These are phyloP conservation scores for Tricholoma terreum DNA, from an alignment of 768 basidiomycete genomes.

Conservation along the genomic window DNA sequence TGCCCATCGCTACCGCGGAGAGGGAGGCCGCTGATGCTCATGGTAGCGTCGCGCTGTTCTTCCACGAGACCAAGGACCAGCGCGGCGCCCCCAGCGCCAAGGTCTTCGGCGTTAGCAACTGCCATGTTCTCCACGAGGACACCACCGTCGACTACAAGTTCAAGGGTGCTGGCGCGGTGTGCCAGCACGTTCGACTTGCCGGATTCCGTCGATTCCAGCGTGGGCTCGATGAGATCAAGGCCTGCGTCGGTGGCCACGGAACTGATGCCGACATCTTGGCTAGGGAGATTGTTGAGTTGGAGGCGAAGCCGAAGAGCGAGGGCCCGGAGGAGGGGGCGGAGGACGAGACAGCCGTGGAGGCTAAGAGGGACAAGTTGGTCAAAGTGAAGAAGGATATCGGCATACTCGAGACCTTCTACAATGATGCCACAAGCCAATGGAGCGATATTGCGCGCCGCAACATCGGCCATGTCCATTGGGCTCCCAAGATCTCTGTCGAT, in stretches of 20 bases:
- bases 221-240: conserved; percentile 23
- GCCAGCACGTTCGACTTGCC: conserved; percentile 15
- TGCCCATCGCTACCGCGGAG: conserved; percentile 21
- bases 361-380: conserved; percentile 13
- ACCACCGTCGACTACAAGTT: conserved; percentile 26
- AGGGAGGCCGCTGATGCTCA: conserved; percentile 21
- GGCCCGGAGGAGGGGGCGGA: conserved; percentile 2
- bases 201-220: conserved; percentile 20
- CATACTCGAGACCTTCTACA: conserved; percentile 21
- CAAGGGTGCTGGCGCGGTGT: conserved; percentile 18
- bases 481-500: conserved; percentile 20
- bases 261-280: conserved; percentile 14
- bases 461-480: conserved; percentile 23
- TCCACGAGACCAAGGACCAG: conserved; percentile 28
- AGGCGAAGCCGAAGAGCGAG: conserved; percentile 17
- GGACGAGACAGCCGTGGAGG: conserved; percentile 16
- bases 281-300: conserved; percentile 19
- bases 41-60: conserved; percentile 28
- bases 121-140: conserved; percentile 25
- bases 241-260: conserved; percentile 7
- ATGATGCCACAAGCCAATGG: conserved; percentile 20
- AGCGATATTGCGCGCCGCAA: conserved; percentile 16
- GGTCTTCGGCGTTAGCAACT: conserved; percentile 26
- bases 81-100: conserved; percentile 20
- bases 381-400: conserved; percentile 17